Evolutionary conservation across 495 filamentous ascomycete genomes (phyloP).

Genomic region (Neurospora hispaniola): DNA sequence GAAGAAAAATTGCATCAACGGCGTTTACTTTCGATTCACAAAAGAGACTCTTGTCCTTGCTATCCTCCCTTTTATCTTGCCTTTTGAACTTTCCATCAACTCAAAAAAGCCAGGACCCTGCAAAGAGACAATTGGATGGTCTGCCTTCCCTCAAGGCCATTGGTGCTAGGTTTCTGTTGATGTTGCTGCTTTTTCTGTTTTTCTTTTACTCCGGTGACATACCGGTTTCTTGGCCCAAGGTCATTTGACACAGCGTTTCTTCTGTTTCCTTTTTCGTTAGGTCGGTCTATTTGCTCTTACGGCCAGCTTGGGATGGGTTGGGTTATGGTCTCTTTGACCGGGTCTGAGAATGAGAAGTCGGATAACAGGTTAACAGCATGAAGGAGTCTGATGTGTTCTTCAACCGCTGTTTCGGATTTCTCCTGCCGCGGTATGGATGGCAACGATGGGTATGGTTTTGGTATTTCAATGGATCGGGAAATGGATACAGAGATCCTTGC

Average conservation of each 20-base stretch:
- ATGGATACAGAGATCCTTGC: not conserved
- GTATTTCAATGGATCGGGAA: not conserved
- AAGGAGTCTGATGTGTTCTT: not conserved
- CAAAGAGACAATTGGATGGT: not conserved
- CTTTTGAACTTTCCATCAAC: not conserved
- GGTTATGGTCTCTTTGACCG: not conserved
- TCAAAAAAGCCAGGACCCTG: not conserved
- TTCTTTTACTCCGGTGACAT: not conserved
- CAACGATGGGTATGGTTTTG: not conserved
- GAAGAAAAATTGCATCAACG: not conserved
- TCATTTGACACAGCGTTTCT: not conserved
- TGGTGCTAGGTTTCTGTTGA: not conserved
- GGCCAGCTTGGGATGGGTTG: not conserved
- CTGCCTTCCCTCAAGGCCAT: not conserved
- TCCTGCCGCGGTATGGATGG: not conserved
- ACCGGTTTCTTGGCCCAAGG: constrained; percentile 3
- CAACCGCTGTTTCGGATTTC: not conserved
- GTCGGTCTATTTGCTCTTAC: not conserved
- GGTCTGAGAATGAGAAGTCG: not conserved
- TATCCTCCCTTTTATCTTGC: not conserved
- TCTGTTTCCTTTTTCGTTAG: not conserved
- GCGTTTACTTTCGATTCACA: not conserved
- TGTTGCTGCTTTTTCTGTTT: not conserved
- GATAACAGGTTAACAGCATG: not conserved
- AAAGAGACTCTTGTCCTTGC: not conserved